Conservation (phyloP, 169 alveolate genomes). For the Eimeria sp. region DNA sequence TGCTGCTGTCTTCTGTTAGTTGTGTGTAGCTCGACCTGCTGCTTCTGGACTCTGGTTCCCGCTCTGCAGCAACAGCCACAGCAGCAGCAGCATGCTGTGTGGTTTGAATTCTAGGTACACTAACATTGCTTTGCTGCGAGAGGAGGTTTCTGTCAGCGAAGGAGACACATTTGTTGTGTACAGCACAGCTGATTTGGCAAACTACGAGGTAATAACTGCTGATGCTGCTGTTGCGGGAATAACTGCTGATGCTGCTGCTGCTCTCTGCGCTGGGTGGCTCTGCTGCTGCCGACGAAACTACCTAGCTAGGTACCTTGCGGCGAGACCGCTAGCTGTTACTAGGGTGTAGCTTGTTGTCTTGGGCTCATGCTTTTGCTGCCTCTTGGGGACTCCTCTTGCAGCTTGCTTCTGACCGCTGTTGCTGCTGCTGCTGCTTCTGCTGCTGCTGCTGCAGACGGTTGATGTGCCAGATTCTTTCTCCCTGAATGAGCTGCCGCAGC, state of each 20-base stretch:
- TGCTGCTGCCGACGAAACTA: neutral
- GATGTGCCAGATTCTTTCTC: conserved; percentile 17
- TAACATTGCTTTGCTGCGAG: conserved; percentile 58
- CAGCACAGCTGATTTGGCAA: conserved; percentile 61
- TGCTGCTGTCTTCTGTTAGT: neutral
- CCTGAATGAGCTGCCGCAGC: conserved; percentile 4
- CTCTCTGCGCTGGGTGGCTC: neutral
- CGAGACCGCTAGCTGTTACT: neutral
- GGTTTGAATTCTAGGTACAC: conserved; percentile 28
- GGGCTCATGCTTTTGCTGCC: neutral
- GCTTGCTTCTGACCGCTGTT: no score
- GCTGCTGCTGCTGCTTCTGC: neutral
- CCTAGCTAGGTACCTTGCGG: neutral
- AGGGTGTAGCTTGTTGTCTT: neutral
- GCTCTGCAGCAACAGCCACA: neutral
- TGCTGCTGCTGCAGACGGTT: conserved; percentile 6
- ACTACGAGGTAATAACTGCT: conserved; percentile 52
- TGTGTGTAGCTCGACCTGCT: neutral
- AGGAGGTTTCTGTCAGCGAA: conserved; percentile 21
- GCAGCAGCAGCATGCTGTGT: no score
- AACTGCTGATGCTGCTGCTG: neutral
- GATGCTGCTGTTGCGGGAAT: neutral
- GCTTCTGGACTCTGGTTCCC: neutral
- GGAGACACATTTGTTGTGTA: conserved; percentile 68
- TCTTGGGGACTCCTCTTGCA: neutral